These are phyloP conservation scores for Heteromeles arbutifolia DNA, from an alignment of 306 rosid genomes.

Conservation along the genomic window DNA sequence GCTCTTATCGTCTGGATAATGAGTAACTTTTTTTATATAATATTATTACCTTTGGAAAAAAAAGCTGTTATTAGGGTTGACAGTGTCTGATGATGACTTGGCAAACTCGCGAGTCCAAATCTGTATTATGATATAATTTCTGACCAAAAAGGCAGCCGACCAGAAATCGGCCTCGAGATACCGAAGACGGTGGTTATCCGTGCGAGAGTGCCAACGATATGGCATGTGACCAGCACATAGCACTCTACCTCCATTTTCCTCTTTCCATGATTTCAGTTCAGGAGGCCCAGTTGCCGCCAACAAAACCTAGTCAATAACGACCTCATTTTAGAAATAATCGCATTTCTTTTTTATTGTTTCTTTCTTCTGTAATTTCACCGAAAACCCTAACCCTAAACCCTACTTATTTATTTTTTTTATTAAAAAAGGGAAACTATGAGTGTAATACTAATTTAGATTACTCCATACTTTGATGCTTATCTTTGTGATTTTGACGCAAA, in stretches of 20 bases:
- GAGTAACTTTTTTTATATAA: too few relatives aligned
- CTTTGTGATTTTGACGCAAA: too few relatives aligned
- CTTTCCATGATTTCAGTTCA: not conserved
- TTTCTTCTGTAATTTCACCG: too few relatives aligned
- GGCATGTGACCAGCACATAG: conserved; percentile 83
- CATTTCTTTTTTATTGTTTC: too few relatives aligned
- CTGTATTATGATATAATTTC: too few relatives aligned
- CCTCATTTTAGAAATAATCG: too few relatives aligned
- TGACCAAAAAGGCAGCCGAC: conserved; percentile 64
- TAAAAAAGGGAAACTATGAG: too few relatives aligned
- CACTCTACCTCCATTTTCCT: conserved; percentile 46
- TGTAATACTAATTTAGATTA: too few relatives aligned
- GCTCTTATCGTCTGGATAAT: not conserved
- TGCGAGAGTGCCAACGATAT: conserved; percentile 77
- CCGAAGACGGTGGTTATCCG: conserved; percentile 89
- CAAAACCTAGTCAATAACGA: too few relatives aligned
- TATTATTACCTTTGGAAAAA: not conserved
- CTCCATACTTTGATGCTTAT: too few relatives aligned
- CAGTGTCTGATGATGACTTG: not conserved
- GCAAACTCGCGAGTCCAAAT: not conserved
- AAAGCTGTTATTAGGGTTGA: not conserved
- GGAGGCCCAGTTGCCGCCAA: not conserved
- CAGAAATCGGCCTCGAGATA: conserved; percentile 59
- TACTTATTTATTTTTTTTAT: too few relatives aligned
- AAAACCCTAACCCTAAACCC: too few relatives aligned